phyloP scores from a whole-genome alignment of 2,329 filamentous ascomycete genomes.

The Thelonectria discophora region DNA sequence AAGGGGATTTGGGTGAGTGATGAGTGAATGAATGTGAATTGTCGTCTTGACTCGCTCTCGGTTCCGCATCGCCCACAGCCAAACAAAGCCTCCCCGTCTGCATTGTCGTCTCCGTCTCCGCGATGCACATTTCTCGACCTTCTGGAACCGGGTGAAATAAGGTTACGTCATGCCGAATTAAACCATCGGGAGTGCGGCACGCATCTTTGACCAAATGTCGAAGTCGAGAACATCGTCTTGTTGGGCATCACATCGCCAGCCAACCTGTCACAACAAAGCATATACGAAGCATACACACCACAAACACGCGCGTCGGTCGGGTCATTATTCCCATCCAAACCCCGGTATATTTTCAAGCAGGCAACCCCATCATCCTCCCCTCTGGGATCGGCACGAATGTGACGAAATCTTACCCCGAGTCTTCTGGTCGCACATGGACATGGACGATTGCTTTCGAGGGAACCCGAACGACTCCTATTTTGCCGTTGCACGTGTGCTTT shows the following conservation, averaged over 20 bases:
- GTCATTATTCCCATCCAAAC: neutral
- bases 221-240: too few relatives aligned
- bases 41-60: constrained; percentile 18
- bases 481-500: too few relatives aligned
- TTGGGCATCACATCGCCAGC: too few relatives aligned
- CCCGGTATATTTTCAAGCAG: too few relatives aligned
- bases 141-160: neutral
- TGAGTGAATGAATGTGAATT: neutral
- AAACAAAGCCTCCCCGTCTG: neutral
- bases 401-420: neutral
- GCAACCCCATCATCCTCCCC: neutral
- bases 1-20: neutral
- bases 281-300: too few relatives aligned
- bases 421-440: neutral
- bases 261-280: too few relatives aligned
- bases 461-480: neutral
- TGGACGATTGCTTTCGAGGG: neutral
- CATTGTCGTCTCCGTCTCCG: neutral
- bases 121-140: neutral
- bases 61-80: neutral
- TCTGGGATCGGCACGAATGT: neutral
- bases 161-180: neutral
- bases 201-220: neutral
- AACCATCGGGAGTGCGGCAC: neutral
- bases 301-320: too few relatives aligned